phyloP scores from a whole-genome alignment of 768 basidiomycete genomes.

The Glaciozyma antarctica region DNA sequence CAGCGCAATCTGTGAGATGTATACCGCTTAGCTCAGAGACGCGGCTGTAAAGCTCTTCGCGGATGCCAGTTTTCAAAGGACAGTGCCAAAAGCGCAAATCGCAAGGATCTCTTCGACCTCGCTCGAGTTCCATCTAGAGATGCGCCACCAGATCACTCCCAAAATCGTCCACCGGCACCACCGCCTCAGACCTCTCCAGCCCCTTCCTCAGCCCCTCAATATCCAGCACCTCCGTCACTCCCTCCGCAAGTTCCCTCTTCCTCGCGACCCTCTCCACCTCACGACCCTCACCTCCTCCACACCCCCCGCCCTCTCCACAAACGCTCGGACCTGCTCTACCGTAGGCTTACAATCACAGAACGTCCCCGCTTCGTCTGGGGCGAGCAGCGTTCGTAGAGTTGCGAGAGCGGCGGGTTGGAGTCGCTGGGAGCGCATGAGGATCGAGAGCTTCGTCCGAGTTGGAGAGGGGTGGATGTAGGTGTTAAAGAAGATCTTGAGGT shows the following conservation, averaged over 20 bases:
- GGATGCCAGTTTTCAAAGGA: too few species aligned
- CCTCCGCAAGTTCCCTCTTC: neutral
- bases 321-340: neutral
- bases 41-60: too few species aligned
- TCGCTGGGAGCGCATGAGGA: slow-evolving; percentile 68
- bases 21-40: too few species aligned
- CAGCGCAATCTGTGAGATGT: too few species aligned
- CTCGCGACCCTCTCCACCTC: neutral
- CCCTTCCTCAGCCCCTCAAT: neutral
- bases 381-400: neutral
- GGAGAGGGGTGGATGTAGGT: slow-evolving; percentile 52
- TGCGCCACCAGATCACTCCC: neutral
- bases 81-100: too few species aligned
- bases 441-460: slow-evolving; percentile 69
- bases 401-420: slow-evolving; percentile 33
- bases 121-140: neutral
- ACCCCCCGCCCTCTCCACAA: neutral
- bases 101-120: too few species aligned
- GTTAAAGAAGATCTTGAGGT: slow-evolving; percentile 67
- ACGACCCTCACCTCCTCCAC: too few species aligned
- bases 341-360: slow-evolving; percentile 8
- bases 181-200: neutral
- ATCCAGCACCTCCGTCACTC: neutral
- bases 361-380: neutral
- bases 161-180: neutral